Evolutionary conservation across 108 stramenopile species (phyloP), one percentile per base, ranked within the genome.

Genomic region (Discostella pseudostelligera): DNA sequence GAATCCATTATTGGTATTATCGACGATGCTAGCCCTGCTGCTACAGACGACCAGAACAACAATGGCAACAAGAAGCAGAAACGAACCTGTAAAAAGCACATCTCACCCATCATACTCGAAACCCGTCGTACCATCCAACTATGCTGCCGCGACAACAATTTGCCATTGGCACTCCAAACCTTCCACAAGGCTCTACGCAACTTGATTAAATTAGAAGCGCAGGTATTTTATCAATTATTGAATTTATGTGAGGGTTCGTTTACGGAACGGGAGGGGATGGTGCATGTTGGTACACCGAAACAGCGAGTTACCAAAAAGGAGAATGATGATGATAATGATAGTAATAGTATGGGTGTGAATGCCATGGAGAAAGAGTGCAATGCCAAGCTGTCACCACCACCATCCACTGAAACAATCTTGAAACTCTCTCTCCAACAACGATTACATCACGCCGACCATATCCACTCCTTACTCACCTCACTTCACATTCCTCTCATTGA

Each of bases 271-370:
- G 65, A 17, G 48, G 51, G 29, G 16, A 39, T 60, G 21, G 65
- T 86, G 9, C 93, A 94, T 73, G 76, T 94, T 1, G 93, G 93
- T 21, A 89, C 88, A 25, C 89, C 89, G 20, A 63, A 65, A 46
- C 16, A 37, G 32, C 20, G 17, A 25, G 28, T 25, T 50, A 29
- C 35, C n/a, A 56, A 22, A 12, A 19, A 21, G 10, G 39, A 51
- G 48, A 16, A 69, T 42, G 59, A 55, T n/a, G 39, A 3, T 13
- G 22, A 26, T n/a, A 3, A 0, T 53, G 60, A 50, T 11, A 46
- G 56, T 40, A 44, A 17, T 19, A 1, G 20, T 14, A 60, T 17
- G 1, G 42, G 12, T 8, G 14, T 24, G 10, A 42, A 20, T 0
- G 16, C 4, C 21, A 44, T 39, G 11, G 46, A 20, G 1, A 36